These are phyloP conservation scores for Ophiosphaerella herpotricha DNA, from an alignment of 2,329 filamentous ascomycete species.

Conservation along the genomic window DNA sequence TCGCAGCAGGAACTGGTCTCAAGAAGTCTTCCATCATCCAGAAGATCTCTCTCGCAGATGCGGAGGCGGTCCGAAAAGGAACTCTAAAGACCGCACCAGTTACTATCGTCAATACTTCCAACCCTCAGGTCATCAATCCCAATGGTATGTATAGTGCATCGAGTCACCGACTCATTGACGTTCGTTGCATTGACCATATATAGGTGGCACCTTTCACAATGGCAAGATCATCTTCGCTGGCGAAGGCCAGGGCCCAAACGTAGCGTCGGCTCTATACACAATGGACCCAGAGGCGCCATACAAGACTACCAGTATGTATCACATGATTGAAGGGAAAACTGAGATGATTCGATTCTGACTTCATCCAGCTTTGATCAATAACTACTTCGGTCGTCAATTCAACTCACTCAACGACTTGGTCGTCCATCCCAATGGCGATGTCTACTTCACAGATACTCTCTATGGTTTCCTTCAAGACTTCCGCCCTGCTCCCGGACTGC, in stretches of 20 bases:
- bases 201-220: conserved; percentile 23
- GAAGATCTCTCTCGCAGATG: conserved; percentile 29
- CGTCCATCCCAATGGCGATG: conserved; percentile 45
- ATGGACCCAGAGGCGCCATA: conserved; percentile 30
- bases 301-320: conserved; percentile 26
- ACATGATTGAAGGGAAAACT: too few relatives aligned
- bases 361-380: conserved; percentile 42
- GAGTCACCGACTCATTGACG: background rate
- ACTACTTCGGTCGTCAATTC: conserved; percentile 53
- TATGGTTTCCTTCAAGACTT: conserved; percentile 31
- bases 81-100: conserved; percentile 22
- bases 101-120: conserved; percentile 27
- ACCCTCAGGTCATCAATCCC: conserved; percentile 31
- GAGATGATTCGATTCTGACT: background rate
- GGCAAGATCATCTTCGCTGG: conserved; percentile 31
- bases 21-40: conserved; percentile 33
- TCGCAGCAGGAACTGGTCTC: conserved; percentile 27
- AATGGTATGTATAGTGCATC: conserved; percentile 11
- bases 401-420: conserved; percentile 49
- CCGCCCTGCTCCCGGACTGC: conserved; percentile 29
- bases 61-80: conserved; percentile 28
- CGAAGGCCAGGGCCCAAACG: conserved; percentile 25
- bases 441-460: conserved; percentile 55
- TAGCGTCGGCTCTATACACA: conserved; percentile 27
- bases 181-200: background rate